These are phyloP conservation scores for Leishmania turanica DNA, from an alignment of 208 protist genomes.

Conservation along the genomic window DNA sequence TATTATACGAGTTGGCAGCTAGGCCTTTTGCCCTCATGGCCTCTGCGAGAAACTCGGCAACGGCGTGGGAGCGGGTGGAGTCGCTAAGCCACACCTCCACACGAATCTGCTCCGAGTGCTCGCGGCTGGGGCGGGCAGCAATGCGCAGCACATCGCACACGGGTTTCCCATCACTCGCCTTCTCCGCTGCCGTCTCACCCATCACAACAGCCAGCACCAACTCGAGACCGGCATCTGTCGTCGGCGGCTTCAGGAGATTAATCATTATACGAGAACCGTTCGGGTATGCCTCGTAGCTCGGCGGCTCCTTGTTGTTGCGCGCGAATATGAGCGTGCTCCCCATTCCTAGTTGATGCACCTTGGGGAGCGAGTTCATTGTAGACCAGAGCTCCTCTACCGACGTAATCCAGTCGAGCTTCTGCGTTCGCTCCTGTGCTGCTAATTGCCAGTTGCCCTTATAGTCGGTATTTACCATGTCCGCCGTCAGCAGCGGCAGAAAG, in stretches of 20 bases:
- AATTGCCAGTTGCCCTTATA: constrained; percentile 89
- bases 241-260: constrained; percentile 63
- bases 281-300: constrained; percentile 89
- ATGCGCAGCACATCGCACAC: constrained; percentile 90
- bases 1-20: constrained; percentile 45
- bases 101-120: constrained; percentile 67
- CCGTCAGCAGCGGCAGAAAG: constrained; percentile 78
- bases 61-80: constrained; percentile 50
- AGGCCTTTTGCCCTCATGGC: constrained; percentile 56
- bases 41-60: constrained; percentile 51
- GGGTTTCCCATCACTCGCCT: constrained; percentile 52
- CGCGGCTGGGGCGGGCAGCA: constrained; percentile 61
- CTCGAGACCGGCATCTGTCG: constrained; percentile 70
- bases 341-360: constrained; percentile 76
- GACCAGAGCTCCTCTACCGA: constrained; percentile 92
- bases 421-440: constrained; percentile 66
- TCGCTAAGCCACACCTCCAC: constrained; percentile 91
- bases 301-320: constrained; percentile 79
- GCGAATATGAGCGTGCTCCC: constrained; percentile 87
- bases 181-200: constrained; percentile 67
- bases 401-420: constrained; percentile 83
- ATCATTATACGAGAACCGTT: constrained; percentile 81
- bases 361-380: constrained; percentile 88
- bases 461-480: constrained; percentile 68
- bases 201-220: constrained; percentile 72